A percentile compares a stretch with the other conserved stretches of the same genome.
Evolutionary conservation across 495 filamentous ascomycete species (phyloP).

Genomic region (Penicillium flavigenum): DNA sequence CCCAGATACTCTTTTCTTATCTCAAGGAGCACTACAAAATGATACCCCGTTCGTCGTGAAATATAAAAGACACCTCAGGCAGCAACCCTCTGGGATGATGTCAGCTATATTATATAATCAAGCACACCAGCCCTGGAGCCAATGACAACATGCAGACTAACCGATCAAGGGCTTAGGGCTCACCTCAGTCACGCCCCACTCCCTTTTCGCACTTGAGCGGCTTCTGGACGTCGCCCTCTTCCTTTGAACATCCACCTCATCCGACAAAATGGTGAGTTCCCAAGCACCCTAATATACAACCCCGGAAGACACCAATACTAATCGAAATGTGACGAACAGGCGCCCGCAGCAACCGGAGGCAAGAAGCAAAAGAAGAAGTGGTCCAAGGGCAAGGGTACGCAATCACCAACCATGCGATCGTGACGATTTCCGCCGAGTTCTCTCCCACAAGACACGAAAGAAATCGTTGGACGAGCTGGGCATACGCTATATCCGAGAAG

Average conservation of each 20-base stretch:
- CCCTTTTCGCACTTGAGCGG: constrained; percentile 47
- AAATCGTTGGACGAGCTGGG: constrained; percentile 19
- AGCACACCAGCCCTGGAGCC: background rate
- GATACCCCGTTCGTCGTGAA: background rate
- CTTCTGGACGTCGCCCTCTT: constrained; percentile 35
- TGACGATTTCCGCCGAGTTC: constrained; percentile 26
- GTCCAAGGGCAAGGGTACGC: constrained; percentile 97
- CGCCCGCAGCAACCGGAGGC: constrained; percentile 76
- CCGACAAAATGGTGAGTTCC: constrained; percentile 52
- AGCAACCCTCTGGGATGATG: background rate
- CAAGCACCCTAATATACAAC: constrained; percentile 8
- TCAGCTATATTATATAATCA: constrained; percentile 10
- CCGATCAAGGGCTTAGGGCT: constrained; percentile 48
- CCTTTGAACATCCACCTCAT: constrained; percentile 49
- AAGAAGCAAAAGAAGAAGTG: constrained; percentile 99
- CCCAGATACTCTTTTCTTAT: background rate
- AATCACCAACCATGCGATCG: constrained; percentile 29
- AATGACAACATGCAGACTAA: constrained; percentile 20
- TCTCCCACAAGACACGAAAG: constrained; percentile 13
- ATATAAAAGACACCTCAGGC: background rate
- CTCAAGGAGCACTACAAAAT: background rate
- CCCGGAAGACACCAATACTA: constrained; percentile 9
- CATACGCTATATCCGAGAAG: constrained; percentile 15
- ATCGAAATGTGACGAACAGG: constrained; percentile 47
- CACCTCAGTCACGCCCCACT: constrained; percentile 48